Percentiles rank a stretch among this genome's conserved stretches.
Evolutionary conservation across 306 rosid species (phyloP).

Genomic region (Medicago arabica): DNA sequence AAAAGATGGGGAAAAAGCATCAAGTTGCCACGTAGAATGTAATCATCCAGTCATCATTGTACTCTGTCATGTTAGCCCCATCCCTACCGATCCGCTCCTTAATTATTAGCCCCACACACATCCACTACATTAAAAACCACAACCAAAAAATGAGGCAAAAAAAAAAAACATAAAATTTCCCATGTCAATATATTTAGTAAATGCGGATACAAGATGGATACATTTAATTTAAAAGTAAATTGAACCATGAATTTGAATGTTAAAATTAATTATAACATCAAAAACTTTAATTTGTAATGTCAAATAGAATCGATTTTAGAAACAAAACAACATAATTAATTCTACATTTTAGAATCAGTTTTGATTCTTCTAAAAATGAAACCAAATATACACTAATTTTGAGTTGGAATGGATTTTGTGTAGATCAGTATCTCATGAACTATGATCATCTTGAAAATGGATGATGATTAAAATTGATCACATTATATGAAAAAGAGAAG

Average conservation of each 20-base stretch:
- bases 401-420: background rate
- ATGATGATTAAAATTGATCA: slow-evolving; percentile 32
- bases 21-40: slow-evolving; percentile 32
- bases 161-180: slow-evolving; percentile 1
- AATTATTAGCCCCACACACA: slow-evolving; percentile 38
- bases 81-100: slow-evolving; percentile 24
- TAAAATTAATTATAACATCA: too few relatives aligned
- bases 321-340: too few relatives aligned
- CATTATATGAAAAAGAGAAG: slow-evolving; percentile 8
- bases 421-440: background rate
- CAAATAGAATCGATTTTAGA: too few relatives aligned
- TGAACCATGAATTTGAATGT: too few relatives aligned
- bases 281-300: too few relatives aligned
- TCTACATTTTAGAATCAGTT: too few relatives aligned
- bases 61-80: slow-evolving; percentile 32
- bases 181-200: background rate
- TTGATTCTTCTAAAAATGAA: too few relatives aligned
- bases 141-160: background rate
- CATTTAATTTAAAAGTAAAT: too few relatives aligned
- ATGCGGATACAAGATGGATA: too few relatives aligned
- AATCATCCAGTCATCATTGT: slow-evolving; percentile 52
- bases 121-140: slow-evolving; percentile 16
- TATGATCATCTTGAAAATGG: slow-evolving; percentile 22
- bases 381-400: too few relatives aligned
- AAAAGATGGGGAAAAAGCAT: slow-evolving; percentile 11